Evolutionary conservation across 306 rosid species (phyloP).

Genomic region (Sophora flavescens): DNA sequence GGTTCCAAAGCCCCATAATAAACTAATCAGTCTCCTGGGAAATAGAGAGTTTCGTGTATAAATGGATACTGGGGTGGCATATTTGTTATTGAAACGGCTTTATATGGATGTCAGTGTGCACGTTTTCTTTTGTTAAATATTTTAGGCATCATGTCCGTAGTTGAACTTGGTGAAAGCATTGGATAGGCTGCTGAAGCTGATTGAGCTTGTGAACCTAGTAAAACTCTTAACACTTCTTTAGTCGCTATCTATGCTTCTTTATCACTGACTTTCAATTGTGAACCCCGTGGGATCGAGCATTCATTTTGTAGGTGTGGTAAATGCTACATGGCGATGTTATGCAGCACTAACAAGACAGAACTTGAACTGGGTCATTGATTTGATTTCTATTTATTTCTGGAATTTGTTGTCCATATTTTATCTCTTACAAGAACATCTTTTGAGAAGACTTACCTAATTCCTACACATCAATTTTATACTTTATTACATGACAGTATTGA

Average conservation of each 20-base stretch:
- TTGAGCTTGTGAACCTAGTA: constrained; percentile 3
- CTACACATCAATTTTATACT: background rate
- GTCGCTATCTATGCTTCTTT: background rate
- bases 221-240: background rate
- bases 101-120: background rate
- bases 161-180: constrained; percentile 26
- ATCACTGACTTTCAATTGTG: background rate
- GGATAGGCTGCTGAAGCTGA: constrained; percentile 13
- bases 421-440: background rate
- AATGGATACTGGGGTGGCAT: constrained; percentile 18
- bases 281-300: background rate
- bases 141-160: background rate
- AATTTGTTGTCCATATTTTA: background rate
- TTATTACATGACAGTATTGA: background rate
- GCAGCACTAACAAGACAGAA: constrained; percentile 5
- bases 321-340: background rate
- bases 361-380: background rate
- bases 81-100: constrained; percentile 5
- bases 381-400: constrained; percentile 13
- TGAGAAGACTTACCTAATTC: background rate
- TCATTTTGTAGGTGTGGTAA: background rate
- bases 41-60: constrained; percentile 4
- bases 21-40: constrained; percentile 20
- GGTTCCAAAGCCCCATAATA: constrained; percentile 16
- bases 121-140: constrained; percentile 24